Evolutionary conservation across 306 rosid species (phyloP), one percentile per base, ranked within the genome.

Genomic region (Medicago ruthenica): DNA sequence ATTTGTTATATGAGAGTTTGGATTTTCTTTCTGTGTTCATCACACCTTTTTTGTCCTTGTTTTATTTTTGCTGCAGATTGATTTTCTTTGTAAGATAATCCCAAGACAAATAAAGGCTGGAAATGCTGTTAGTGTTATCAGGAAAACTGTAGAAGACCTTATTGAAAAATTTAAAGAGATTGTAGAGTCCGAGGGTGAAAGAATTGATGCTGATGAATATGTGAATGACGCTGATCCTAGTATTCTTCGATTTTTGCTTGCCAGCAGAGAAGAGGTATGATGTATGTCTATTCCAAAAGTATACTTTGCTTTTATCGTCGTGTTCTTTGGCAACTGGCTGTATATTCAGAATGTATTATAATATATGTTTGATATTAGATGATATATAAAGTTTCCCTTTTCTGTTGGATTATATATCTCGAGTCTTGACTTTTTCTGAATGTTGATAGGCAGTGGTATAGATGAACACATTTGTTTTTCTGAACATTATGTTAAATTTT

Each of bases 91-190:
- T 71, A 90, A 95, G 76, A 79, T 95, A 80, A 83, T 95, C 67
- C 99, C 99, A 2, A 89, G 97, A 85, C 97, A 95, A 83, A 86
- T 90, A 85, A 90, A 89, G 86, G 97, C 97, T 67, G 97, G 84
- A 84, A 84, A 92, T 31, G 93, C 97, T 0, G 97, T 95, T 75
- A 70, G 61, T 2, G 64, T 88, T 64, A 95, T 92, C 45, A 88
- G 97, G 82, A 79, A 61, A 81, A 83, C 92, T 47, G 99, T 95
- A 20, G 97, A 95, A 82, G 97, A 92, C 73, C 99, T 95, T 71
- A 86, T 95, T 73, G 84, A 83, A 16, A 84, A 90, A 81, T 95
- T 97, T 82, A 92, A 88, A 89, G 97, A 77, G 76, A 92, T 95
- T 40, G 97, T 92, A 68, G 99, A 92, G 79, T 83, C 92, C 31